Conservation (phyloP, 129 eudicot genomes). For the Helianthus tuberosus region DNA sequence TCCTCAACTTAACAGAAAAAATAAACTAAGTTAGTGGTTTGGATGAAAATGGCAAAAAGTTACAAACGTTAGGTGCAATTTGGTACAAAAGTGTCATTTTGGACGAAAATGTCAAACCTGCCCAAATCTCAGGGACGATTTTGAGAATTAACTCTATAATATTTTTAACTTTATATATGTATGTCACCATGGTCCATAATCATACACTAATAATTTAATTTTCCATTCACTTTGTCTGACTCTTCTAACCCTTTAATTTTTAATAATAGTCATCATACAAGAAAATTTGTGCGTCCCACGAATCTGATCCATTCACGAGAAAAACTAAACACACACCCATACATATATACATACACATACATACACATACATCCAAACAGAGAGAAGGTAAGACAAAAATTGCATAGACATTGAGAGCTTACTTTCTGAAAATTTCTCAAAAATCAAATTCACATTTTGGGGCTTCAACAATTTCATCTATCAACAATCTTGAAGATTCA, state of each 20-base stretch:
- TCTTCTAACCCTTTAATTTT: slow-evolving; percentile 5
- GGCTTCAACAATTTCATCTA: slow-evolving; percentile 17
- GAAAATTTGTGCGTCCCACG: slow-evolving; percentile 51
- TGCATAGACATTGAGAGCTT: slow-evolving; percentile 12
- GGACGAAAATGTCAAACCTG: too few species aligned
- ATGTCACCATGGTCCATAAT: background rate
- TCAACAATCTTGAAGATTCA: slow-evolving; percentile 14
- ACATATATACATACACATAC: background rate
- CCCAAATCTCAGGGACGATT: too few species aligned
- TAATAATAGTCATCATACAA: slow-evolving; percentile 1
- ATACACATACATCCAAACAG: background rate
- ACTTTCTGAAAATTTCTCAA: background rate
- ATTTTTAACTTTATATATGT: too few species aligned
- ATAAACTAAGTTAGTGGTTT: too few species aligned
- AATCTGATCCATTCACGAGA: slow-evolving; percentile 41
- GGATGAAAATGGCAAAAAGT: too few species aligned
- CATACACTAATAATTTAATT: slow-evolving; percentile 3
- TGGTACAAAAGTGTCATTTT: too few species aligned
- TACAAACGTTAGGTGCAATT: too few species aligned
- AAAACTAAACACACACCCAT: slow-evolving; percentile 17
- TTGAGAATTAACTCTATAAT: too few species aligned
- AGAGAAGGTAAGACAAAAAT: slow-evolving; percentile 39
- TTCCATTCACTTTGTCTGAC: slow-evolving; percentile 23
- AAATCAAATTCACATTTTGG: slow-evolving; percentile 18
- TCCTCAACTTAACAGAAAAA: too few species aligned